These are phyloP conservation scores for Penicillium psychrosexuale DNA, from an alignment of 2,329 filamentous ascomycete species.

Conservation along the genomic window DNA sequence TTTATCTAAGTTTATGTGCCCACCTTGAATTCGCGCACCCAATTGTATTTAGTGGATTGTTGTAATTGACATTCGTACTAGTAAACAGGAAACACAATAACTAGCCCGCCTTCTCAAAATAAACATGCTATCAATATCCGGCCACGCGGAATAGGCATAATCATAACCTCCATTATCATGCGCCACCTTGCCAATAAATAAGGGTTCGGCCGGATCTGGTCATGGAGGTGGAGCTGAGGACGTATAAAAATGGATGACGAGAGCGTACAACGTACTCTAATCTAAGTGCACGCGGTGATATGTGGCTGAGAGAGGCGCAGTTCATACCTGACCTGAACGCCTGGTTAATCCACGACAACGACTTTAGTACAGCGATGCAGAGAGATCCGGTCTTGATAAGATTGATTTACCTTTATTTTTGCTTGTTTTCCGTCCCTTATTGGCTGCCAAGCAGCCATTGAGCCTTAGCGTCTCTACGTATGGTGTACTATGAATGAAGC, in stretches of 20 bases:
- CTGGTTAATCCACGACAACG: background rate
- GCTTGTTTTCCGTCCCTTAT: no score
- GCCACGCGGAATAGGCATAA: background rate
- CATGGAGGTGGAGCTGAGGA: background rate
- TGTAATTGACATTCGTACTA: background rate
- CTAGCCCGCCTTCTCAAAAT: background rate
- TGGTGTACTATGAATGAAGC: background rate
- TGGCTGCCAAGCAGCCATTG: background rate
- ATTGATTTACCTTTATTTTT: background rate
- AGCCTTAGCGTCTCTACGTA: background rate
- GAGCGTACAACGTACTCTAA: background rate
- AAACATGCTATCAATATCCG: background rate
- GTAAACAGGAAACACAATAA: background rate
- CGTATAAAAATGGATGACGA: background rate
- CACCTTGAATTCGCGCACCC: background rate
- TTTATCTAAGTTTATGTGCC: slow-evolving; percentile 2
- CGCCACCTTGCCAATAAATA: background rate
- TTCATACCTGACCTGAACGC: background rate
- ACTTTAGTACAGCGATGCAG: background rate
- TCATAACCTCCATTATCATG: background rate
- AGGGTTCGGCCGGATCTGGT: background rate
- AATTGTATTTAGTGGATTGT: background rate
- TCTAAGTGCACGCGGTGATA: background rate
- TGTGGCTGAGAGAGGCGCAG: slow-evolving; percentile 1
- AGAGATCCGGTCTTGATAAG: background rate